Conservation (phyloP, 208 protist genomes). For the Leishmania amazonensis region DNA sequence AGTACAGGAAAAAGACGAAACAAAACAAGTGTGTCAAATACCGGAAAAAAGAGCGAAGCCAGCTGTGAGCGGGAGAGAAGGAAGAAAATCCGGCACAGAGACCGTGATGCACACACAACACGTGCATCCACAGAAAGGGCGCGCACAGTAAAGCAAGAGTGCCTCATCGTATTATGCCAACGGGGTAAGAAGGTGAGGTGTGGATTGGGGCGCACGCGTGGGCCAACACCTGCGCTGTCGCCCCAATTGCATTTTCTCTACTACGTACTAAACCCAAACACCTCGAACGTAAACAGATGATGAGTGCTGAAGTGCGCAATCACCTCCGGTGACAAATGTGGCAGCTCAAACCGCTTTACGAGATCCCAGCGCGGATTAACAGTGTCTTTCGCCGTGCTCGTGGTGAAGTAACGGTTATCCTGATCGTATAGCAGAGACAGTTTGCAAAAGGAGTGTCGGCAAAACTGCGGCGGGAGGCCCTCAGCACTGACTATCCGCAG, state of each 20-base stretch:
- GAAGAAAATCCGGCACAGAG: not conserved
- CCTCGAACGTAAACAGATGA: slow-evolving; percentile 74
- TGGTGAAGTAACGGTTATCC: slow-evolving; percentile 63
- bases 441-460: slow-evolving; percentile 59
- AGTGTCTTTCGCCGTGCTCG: slow-evolving; percentile 47
- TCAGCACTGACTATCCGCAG: slow-evolving; percentile 68
- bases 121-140: not conserved
- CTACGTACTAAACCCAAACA: slow-evolving; percentile 73
- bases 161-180: not conserved
- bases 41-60: slow-evolving; percentile 4
- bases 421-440: slow-evolving; percentile 61
- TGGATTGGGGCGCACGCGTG: too few species aligned
- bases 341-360: slow-evolving; percentile 73
- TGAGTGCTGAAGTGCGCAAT: slow-evolving; percentile 50
- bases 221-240: not conserved
- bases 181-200: not conserved
- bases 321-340: slow-evolving; percentile 46
- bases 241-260: not conserved
- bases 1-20: not conserved
- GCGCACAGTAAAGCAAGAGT: not conserved
- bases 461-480: slow-evolving; percentile 47
- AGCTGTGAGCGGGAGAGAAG: not conserved
- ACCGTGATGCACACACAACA: not conserved
- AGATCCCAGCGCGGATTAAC: slow-evolving; percentile 53
- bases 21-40: not conserved